These are phyloP conservation scores for Ramaria rubella DNA, from an alignment of 768 basidiomycete genomes.

Conservation along the genomic window DNA sequence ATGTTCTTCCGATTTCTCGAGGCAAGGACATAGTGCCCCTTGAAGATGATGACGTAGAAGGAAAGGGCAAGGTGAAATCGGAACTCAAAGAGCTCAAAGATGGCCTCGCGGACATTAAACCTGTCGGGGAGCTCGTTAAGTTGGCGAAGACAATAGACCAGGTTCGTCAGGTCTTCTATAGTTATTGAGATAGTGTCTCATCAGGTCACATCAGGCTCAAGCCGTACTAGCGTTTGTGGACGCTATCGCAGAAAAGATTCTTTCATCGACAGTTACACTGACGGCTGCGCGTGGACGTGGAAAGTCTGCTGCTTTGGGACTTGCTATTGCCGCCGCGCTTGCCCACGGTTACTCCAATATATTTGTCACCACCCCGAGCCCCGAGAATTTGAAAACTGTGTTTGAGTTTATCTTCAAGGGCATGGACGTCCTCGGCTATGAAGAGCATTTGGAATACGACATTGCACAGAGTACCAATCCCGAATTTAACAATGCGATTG, in stretches of 20 bases:
- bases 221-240: constrained; percentile 93
- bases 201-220: too few species aligned
- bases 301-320: constrained; percentile 93
- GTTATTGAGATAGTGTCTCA: too few species aligned
- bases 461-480: constrained; percentile 92
- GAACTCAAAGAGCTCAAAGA: constrained; percentile 77
- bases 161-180: constrained; percentile 27
- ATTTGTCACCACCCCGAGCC: constrained; percentile 95
- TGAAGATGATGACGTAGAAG: constrained; percentile 36
- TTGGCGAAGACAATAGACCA: constrained; percentile 92
- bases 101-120: constrained; percentile 73
- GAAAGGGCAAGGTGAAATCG: constrained; percentile 43
- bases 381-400: constrained; percentile 95
- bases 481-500: constrained; percentile 91
- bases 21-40: constrained; percentile 86
- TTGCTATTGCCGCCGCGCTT: constrained; percentile 89
- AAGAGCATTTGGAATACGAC: constrained; percentile 97
- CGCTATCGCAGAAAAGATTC: constrained; percentile 85
- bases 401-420: constrained; percentile 99
- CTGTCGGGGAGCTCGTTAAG: constrained; percentile 82
- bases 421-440: constrained; percentile 87
- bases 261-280: constrained; percentile 90
- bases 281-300: constrained; percentile 94
- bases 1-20: constrained; percentile 91
- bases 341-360: constrained; percentile 95